phyloP scores from a whole-genome alignment of 1,284 basidiomycete genomes.

The Athelia sp. region DNA sequence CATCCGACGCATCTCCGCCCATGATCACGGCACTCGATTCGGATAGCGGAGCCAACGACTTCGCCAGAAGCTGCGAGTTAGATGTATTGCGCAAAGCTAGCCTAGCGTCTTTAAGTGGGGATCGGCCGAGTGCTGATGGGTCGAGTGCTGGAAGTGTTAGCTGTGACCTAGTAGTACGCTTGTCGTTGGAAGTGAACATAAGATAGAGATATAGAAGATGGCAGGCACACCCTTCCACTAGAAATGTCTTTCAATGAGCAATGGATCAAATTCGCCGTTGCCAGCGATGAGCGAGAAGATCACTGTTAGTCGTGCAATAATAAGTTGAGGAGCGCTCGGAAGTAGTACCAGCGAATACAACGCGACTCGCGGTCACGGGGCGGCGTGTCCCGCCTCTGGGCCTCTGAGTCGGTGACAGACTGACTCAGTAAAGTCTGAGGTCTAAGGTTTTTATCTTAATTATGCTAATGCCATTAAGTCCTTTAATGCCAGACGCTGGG shows the following conservation, averaged over 20 bases:
- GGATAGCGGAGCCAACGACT: not conserved
- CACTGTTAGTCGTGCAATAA: not conserved
- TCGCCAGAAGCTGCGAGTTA: not conserved
- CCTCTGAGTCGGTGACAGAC: no score
- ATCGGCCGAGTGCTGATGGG: not conserved
- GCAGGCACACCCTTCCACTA: no score
- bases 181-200: not conserved
- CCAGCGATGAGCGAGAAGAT: not conserved
- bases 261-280: not conserved
- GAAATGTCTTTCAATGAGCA: no score
- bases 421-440: no score
- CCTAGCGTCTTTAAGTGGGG: not conserved
- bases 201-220: not conserved
- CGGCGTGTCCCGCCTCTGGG: no score
- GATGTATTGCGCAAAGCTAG: not conserved
- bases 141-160: not conserved
- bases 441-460: no score
- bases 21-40: not conserved
- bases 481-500: no score
- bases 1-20: not conserved
- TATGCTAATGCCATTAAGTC: no score
- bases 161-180: conserved; percentile 1
- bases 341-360: no score
- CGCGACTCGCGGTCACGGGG: no score
- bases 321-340: no score